A percentile compares a stretch with the other conserved stretches of the same genome.
These are phyloP conservation scores for Globisporangium canariense DNA, from an alignment of 352 stramenopile species.

Conservation along the genomic window DNA sequence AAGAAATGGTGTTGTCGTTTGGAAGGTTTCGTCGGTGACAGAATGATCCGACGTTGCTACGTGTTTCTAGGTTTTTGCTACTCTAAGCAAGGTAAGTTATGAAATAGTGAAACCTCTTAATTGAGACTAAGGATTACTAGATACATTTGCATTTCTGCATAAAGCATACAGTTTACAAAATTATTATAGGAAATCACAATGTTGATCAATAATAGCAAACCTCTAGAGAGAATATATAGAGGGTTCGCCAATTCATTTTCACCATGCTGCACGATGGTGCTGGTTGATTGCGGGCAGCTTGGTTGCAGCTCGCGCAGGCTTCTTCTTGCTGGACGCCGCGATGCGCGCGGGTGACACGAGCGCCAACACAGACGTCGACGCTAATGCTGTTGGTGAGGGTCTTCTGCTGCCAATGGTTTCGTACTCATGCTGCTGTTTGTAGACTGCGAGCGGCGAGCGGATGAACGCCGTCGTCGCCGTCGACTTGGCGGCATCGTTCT, in stretches of 20 bases:
- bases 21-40: not conserved
- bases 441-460: conserved; percentile 17
- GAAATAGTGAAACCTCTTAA: not conserved
- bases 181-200: not conserved
- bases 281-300: conserved; percentile 14
- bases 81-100: not conserved
- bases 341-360: conserved; percentile 5
- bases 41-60: too few species aligned
- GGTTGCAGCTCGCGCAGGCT: not conserved
- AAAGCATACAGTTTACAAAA: not conserved
- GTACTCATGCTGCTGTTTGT: conserved; percentile 13
- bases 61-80: not conserved
- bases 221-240: not conserved
- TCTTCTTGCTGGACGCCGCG: conserved; percentile 2
- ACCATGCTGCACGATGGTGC: not conserved
- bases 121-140: not conserved
- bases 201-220: not conserved
- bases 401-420: not conserved
- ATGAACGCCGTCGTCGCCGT: conserved; percentile 8
- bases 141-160: not conserved
- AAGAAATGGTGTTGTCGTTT: not conserved
- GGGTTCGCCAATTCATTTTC: not conserved
- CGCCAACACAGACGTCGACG: not conserved
- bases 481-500: not conserved
- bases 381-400: not conserved